Base-by-base conservation (phyloP, 2,329 filamentous ascomycete genomes). In the Penicillium hesseltinei region DNA sequence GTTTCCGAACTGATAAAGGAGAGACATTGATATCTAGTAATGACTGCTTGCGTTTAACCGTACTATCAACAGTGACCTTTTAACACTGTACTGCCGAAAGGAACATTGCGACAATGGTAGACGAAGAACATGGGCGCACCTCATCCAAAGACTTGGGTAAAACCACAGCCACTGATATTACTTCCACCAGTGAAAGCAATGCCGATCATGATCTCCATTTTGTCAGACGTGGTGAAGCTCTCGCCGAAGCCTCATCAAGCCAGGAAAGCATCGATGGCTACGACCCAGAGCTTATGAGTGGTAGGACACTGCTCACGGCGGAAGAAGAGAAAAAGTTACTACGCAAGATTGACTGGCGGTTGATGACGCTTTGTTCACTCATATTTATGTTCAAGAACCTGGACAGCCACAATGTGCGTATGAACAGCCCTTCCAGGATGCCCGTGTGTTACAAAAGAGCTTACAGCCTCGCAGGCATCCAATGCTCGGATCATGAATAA, bases 291-390 rank as follows among this genome's bases (percentile, higher is more conserved):
- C 59, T 62, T n/a, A 74, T 73, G 71, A 57, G 63, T 31, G 71
- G 62, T 3, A 64, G 71, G 44, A 66, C 67, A 15, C 51, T 70
- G 8, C 59, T 78, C 11, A 77, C 70, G 4, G 69, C 70, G 0
- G 75, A 73, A 5, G 78, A 81, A 57, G 78, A 81, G 58, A 80
- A 75, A 60, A 78, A 71, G 55, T 62, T 81, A 11, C 66, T 81
- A 44, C 70, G 76, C 15, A 70, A 73, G 11, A 73, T 80, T 23
- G 77, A 80, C 59, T 75, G 70, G 75, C 74, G 73, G 40, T 65
- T 79, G 2, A 77, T 80, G 72, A 71, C 74, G 0, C 60, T 78
- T 29, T 76, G 73, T 36, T 66, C 71, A 27, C 53, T 75, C 15
- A 66, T 73, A 46, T 73, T 66, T 39, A 58, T 70, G 43, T 56